Conservation (phyloP, 345 rosid genomes). For the Eucalyptus coolabah region DNA sequence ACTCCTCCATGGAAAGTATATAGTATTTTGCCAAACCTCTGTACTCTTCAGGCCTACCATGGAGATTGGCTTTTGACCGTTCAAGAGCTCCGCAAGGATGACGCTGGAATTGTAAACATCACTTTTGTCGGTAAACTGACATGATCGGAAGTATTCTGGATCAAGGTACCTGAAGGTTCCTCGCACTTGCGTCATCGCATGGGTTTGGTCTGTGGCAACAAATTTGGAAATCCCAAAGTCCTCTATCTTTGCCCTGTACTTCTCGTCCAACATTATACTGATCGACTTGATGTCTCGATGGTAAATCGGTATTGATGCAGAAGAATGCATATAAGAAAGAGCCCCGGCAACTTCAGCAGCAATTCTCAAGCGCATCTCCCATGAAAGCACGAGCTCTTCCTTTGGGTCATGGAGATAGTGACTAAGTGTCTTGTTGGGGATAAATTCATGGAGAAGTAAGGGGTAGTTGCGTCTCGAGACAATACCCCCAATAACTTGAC, state of each 20-base stretch:
- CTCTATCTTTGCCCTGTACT: neutral
- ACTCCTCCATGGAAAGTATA: neutral
- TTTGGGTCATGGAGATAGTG: neutral
- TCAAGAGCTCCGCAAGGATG: neutral
- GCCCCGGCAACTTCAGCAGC: constrained; percentile 1
- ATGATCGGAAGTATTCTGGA: constrained; percentile 4
- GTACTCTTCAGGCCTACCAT: neutral
- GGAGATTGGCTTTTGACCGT: neutral
- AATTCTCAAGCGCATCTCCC: neutral
- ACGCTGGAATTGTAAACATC: constrained; percentile 13
- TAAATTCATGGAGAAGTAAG: neutral
- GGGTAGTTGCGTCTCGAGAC: neutral
- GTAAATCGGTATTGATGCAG: neutral
- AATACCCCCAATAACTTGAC: constrained; percentile 3
- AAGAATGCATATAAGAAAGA: constrained; percentile 2
- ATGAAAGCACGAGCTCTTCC: neutral
- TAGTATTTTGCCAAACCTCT: neutral
- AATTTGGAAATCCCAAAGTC: constrained; percentile 7
- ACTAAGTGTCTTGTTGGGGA: neutral
- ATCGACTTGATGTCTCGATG: neutral
- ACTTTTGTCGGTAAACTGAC: constrained; percentile 11
- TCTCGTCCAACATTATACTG: neutral
- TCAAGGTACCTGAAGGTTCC: constrained; percentile 8
- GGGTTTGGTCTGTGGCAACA: constrained; percentile 1
- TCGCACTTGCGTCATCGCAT: neutral